A percentile compares a stretch with the other conserved stretches of the same genome.
Conservation (phyloP, 805 yeast genomes). For the Metschnikowia shivogae region DNA sequence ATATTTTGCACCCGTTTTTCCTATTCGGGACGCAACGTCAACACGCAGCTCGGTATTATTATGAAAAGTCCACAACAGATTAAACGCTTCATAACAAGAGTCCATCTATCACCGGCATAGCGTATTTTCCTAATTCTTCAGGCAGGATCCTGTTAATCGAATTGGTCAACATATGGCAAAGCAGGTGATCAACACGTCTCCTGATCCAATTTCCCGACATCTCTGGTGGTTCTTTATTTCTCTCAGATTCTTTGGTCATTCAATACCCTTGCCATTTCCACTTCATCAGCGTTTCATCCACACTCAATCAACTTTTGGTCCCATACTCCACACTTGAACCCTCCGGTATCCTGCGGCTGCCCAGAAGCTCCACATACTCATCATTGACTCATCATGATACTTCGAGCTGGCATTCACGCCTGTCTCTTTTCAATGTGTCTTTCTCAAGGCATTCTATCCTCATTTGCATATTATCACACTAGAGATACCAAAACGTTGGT, state of each 20-base stretch:
- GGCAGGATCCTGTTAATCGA: neutral
- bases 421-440: constrained; percentile 10
- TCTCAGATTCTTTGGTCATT: too few relatives aligned
- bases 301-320: too few relatives aligned
- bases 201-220: too few relatives aligned
- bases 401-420: constrained; percentile 5
- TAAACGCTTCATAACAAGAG: constrained; percentile 3
- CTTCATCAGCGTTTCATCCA: too few relatives aligned
- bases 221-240: too few relatives aligned
- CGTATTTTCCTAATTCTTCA: neutral
- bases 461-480: constrained; percentile 6
- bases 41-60: constrained; percentile 3
- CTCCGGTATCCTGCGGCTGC: too few relatives aligned
- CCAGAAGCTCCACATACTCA: too few relatives aligned
- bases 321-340: too few relatives aligned
- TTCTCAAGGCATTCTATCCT: constrained; percentile 11
- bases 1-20: constrained; percentile 14
- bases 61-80: neutral
- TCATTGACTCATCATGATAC: neutral
- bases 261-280: too few relatives aligned
- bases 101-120: constrained; percentile 5
- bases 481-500: neutral
- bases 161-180: too few relatives aligned
- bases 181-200: too few relatives aligned
- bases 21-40: constrained; percentile 9